phyloP scores from a whole-genome alignment of 2,329 filamentous ascomycete species.

The Hypoxylon sp. region DNA sequence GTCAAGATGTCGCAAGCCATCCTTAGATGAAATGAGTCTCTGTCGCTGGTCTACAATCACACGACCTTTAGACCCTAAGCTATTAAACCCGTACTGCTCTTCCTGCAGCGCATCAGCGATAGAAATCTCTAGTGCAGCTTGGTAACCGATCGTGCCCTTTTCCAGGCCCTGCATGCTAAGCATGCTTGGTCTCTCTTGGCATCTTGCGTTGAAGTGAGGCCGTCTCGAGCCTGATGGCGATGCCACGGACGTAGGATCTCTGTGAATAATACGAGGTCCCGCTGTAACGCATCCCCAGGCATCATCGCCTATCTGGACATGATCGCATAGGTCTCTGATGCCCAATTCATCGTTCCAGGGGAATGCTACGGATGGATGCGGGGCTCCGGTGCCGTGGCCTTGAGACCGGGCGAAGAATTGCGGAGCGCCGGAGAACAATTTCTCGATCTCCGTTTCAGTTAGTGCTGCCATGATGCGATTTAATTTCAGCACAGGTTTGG shows the following conservation, averaged over 20 bases:
- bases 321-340: constrained; percentile 71
- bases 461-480: constrained; percentile 68
- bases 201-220: constrained; percentile 67
- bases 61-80: constrained; percentile 61
- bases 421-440: constrained; percentile 78
- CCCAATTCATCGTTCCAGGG: constrained; percentile 71
- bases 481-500: constrained; percentile 59
- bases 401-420: constrained; percentile 72
- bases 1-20: constrained; percentile 64
- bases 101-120: constrained; percentile 71
- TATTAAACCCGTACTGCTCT: constrained; percentile 67
- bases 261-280: constrained; percentile 68
- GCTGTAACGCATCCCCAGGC: constrained; percentile 70
- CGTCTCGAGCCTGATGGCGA: constrained; percentile 56
- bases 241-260: constrained; percentile 54
- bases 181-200: constrained; percentile 73
- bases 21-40: constrained; percentile 61
- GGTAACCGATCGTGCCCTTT: constrained; percentile 74
- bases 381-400: constrained; percentile 66
- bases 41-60: constrained; percentile 67
- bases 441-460: constrained; percentile 67
- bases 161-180: constrained; percentile 76
- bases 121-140: constrained; percentile 71
- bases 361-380: constrained; percentile 70
- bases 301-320: constrained; percentile 68